Percentiles rank a stretch among this genome's conserved stretches.
Conservation (phyloP, 306 rosid species). For the Prunus persica region Prunus_persica_NCBIv2 NC_034012.1:13191501-13192000, state of each 20-base stretch:
- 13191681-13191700: neutral
- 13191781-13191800: too few species aligned
- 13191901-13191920: neutral
- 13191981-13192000: neutral
- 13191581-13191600: constrained; percentile 38
- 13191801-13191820: too few species aligned
- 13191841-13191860: too few species aligned
- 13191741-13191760: too few species aligned
- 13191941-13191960: neutral
- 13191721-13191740: neutral
- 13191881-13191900: neutral
- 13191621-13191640: neutral
- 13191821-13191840: too few species aligned
- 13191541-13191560: constrained; percentile 48
- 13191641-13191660: neutral
- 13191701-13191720: neutral
- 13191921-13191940: neutral
- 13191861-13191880: neutral
- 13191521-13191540: constrained; percentile 80
- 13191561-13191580: constrained; percentile 40
- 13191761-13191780: too few species aligned
- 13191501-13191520: constrained; percentile 83
- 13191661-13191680: neutral
- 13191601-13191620: constrained; percentile 13
- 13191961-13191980: neutral